Percentiles rank a stretch among this genome's conserved stretches.
Evolutionary conservation across 2,329 filamentous ascomycete genomes (phyloP).

Genomic region (Aurifilum marmelostoma): DNA sequence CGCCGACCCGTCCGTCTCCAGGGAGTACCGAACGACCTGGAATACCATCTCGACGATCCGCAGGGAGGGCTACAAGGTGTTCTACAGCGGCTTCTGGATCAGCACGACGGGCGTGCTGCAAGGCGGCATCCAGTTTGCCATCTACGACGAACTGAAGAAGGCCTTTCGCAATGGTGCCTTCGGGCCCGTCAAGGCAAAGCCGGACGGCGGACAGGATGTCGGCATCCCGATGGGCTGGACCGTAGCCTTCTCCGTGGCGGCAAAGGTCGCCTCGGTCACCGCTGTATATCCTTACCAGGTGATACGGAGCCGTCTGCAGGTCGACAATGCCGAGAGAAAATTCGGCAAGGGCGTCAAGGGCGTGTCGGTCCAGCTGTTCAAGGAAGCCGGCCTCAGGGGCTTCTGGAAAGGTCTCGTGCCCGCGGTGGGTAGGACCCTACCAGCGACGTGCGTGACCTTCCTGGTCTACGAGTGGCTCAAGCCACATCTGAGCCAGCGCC

Average conservation of each 20-base stretch:
- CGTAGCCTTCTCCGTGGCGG: slow-evolving; percentile 75
- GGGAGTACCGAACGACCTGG: slow-evolving; percentile 80
- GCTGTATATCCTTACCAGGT: slow-evolving; percentile 96
- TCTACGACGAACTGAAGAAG: slow-evolving; percentile 75
- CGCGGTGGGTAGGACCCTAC: slow-evolving; percentile 87
- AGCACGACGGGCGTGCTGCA: slow-evolving; percentile 86
- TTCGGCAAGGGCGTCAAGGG: slow-evolving; percentile 74
- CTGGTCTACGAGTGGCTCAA: slow-evolving; percentile 95
- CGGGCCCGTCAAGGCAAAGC: slow-evolving; percentile 25
- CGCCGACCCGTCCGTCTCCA: slow-evolving; percentile 71
- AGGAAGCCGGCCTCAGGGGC: slow-evolving; percentile 75
- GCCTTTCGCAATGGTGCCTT: slow-evolving; percentile 43
- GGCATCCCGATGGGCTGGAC: slow-evolving; percentile 74
- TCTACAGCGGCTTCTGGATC: slow-evolving; percentile 85
- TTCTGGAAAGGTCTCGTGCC: slow-evolving; percentile 93
- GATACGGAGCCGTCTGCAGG: slow-evolving; percentile 84
- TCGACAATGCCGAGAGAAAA: slow-evolving; percentile 75
- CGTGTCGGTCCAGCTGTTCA: slow-evolving; percentile 74
- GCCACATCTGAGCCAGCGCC: slow-evolving; percentile 57
- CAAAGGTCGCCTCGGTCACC: slow-evolving; percentile 87
- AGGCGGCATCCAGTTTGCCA: slow-evolving; percentile 92
- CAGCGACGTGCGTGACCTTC: slow-evolving; percentile 95
- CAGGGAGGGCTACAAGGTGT: slow-evolving; percentile 75
- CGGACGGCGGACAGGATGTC: slow-evolving; percentile 37
- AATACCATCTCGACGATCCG: slow-evolving; percentile 69